Base-by-base conservation (phyloP, 202 grass and related monocot genomes). In the Panicum hallii region DNA sequence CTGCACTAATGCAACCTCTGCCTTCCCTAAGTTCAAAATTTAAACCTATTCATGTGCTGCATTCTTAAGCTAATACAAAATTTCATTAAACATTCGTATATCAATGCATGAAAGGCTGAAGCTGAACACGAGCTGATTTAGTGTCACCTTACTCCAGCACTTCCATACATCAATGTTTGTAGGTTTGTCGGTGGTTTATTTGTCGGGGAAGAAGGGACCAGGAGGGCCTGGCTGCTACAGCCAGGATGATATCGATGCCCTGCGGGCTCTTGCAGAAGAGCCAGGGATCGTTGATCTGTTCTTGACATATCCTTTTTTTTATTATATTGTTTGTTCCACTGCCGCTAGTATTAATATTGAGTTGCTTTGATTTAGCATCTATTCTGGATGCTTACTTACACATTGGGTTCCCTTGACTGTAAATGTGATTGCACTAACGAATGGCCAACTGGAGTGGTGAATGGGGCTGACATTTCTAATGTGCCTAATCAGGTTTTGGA, bases 111-210 rank as follows among this genome's bases (percentile, higher is more conserved):
- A 2, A 71, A 74, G 6, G 0, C 50, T 78, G 57, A 1, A 57
- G 0, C 50, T 78, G 57, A 1, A 57, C 53, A 60, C 16, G 36
- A 64, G 75, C 32, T 57, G 17, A 38, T 68, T 38, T 15, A 46
- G 50, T 17, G 12, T 15, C 7, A 79, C 17, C 11, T 58, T 87
- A 0, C n/a, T 82, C 40, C 19, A 78, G 9, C 17, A 47, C 36
- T 85, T n/a, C 62, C 20, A 80, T 66, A 77, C 10, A 75, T 58
- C 48, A 7, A 28, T 34, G 26, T 63, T 26, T 70, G 17, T 87
- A 95, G 95, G 95, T 60, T 89, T 99, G 65, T 92, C 90, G 1
- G 89, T 98, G 9, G 86, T 87, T n/a, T 98, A 98, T 83, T 84
- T 98, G 81, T 98, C 91, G 0, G 96, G 96, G 11, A 91, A 38